Conservation (phyloP, 164 flowering plant genomes). For the Umbilicus rupestris region DNA sequence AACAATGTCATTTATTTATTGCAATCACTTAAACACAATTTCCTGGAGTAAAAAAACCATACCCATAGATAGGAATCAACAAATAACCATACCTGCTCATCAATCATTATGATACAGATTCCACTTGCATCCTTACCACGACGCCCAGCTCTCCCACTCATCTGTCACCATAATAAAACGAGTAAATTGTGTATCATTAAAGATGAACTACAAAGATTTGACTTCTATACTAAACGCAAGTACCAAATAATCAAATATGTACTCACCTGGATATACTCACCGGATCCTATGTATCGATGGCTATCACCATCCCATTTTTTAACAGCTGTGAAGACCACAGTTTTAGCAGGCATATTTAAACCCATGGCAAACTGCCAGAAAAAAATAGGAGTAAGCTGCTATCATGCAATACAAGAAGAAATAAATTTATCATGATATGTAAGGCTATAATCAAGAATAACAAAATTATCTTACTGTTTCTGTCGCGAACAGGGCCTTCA, state of each 20-base stretch:
- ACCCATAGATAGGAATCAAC: neutral
- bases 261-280: conserved; percentile 98
- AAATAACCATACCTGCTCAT: conserved; percentile 61
- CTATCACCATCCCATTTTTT: conserved; percentile 99
- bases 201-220: neutral
- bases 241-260: conserved; percentile 9
- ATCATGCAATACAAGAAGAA: neutral
- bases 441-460: neutral
- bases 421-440: neutral
- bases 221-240: neutral
- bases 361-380: conserved; percentile 92
- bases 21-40: neutral
- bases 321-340: conserved; percentile 87
- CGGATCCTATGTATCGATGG: conserved; percentile 86
- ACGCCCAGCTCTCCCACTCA: conserved; percentile 99
- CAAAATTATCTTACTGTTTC: conserved; percentile 64
- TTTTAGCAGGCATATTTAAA: conserved; percentile 98
- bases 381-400: neutral
- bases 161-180: conserved; percentile 27
- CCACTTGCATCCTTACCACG: conserved; percentile 99
- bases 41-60: neutral
- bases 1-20: neutral
- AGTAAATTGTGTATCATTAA: neutral
- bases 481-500: conserved; percentile 98
- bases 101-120: conserved; percentile 95